Conservation (phyloP, 2,329 filamentous ascomycete genomes). For the Pezicula radicicola region DNA sequence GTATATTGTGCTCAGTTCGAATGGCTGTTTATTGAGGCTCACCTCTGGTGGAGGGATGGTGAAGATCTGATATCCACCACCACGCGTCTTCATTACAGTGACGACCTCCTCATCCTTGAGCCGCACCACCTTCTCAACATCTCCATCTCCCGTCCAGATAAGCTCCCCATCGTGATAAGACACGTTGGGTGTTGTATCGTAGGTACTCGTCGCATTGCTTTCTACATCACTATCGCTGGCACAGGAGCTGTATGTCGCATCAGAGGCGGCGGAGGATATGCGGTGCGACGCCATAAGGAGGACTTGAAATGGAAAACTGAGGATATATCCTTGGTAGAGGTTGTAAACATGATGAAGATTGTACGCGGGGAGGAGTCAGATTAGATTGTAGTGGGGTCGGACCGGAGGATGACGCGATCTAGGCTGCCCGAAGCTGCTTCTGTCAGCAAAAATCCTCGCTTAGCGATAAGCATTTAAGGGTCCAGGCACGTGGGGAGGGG, state of each 20-base stretch:
- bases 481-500: no score
- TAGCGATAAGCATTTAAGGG: no score
- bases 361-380: no score
- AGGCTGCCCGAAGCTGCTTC: no score
- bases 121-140: not conserved
- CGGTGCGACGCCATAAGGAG: not conserved
- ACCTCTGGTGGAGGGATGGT: constrained; percentile 34
- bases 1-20: constrained; percentile 26
- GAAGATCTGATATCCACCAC: constrained; percentile 31
- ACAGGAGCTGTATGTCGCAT: not conserved
- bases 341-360: no score
- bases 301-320: not conserved
- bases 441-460: no score
- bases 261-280: not conserved
- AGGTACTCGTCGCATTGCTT: constrained; percentile 1
- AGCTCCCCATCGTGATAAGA: not conserved
- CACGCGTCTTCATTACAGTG: constrained; percentile 18
- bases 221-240: not conserved
- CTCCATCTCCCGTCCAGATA: not conserved
- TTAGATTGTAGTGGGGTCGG: no score
- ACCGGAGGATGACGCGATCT: no score
- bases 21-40: constrained; percentile 18
- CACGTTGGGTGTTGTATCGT: not conserved
- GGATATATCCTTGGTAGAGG: not conserved
- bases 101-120: constrained; percentile 31